A percentile compares a stretch with the other conserved stretches of the same genome.
Conservation (phyloP, 805 yeast species). For the Ogataea pilisensis region DNA sequence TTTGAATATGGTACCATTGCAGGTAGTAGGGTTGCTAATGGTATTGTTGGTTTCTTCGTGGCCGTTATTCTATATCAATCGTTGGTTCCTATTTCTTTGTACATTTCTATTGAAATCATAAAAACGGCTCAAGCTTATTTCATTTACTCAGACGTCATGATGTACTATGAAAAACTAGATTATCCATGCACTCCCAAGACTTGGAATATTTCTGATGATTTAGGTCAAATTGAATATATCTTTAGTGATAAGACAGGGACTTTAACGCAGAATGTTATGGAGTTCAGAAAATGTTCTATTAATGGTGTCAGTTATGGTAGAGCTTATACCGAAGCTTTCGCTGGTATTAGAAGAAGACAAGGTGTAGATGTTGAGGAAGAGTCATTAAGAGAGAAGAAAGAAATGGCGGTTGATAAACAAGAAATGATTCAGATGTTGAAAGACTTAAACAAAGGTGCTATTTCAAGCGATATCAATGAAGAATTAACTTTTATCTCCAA, state of each 20-base stretch:
- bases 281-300: slow-evolving; percentile 75
- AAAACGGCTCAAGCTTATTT: slow-evolving; percentile 80
- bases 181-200: slow-evolving; percentile 82
- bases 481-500: slow-evolving; percentile 69
- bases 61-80: slow-evolving; percentile 74
- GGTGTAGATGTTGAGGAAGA: slow-evolving; percentile 73
- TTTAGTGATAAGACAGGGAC: slow-evolving; percentile 87
- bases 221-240: slow-evolving; percentile 81
- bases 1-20: slow-evolving; percentile 72
- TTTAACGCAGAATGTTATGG: slow-evolving; percentile 80
- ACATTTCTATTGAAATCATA: slow-evolving; percentile 77
- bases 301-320: slow-evolving; percentile 69
- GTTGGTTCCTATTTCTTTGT: slow-evolving; percentile 77
- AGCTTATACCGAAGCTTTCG: slow-evolving; percentile 80
- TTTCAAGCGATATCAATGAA: slow-evolving; percentile 38
- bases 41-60: slow-evolving; percentile 69
- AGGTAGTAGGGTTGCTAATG: slow-evolving; percentile 60
- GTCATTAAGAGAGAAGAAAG: slow-evolving; percentile 44
- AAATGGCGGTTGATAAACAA: slow-evolving; percentile 53
- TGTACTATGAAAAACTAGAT: slow-evolving; percentile 67
- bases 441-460: slow-evolving; percentile 30
- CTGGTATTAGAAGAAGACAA: slow-evolving; percentile 72
- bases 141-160: slow-evolving; percentile 67
- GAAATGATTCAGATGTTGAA: slow-evolving; percentile 51
- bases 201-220: slow-evolving; percentile 82